Evolutionary conservation across 2,329 filamentous ascomycete genomes (phyloP), one percentile per base, ranked within the genome.

Genomic region (Coniochaeta pulveracea): DNA sequence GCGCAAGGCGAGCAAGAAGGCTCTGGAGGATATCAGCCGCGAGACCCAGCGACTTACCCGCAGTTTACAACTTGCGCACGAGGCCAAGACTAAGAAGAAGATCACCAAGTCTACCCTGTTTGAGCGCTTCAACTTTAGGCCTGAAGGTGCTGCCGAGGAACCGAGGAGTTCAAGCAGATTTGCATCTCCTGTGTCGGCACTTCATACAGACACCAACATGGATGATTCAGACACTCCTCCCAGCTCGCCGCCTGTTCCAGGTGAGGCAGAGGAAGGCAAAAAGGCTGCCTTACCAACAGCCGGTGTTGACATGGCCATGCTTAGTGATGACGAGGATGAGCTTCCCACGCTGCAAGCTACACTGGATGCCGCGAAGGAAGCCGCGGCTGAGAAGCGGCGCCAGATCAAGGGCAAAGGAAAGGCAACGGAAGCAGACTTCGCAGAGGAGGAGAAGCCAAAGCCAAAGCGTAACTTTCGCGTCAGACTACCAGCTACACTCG

Each of bases 1-100:
- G 8, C 74, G 91, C 10, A 93, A 91, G 52, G 88, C 91, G 1
- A 89, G 88, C 61, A 96, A 89, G 61, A 95, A 86, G 58, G 91
- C 91, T 0, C 54, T 95, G 26, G 85, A 95, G 51, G 89, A 96
- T 45, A 95, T 98, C 80, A 81, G 82, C 46, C 75, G 85, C 37
- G 91, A 98, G 57, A 95, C 89, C 1, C 91, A 98, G 60, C 76
- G 91, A 19, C 74, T 98, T 60, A 80, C 75, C 44, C 73, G 91
- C 43, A 93, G 82, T 50, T 83, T 94, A 73, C 89, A 96, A 55
- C 69, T 98, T 31, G 76, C 83, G 2, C 88, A 96, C 54, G 79
- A 94, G 51, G 82, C 85, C 16, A 85, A 80, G 58, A 93, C 85
- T 2, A 88, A 82, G 56, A 96, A 91, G 65, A 93, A 85, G 60